phyloP scores from a whole-genome alignment of 2,329 filamentous ascomycete genomes.

The Fusarium foetens region DNA sequence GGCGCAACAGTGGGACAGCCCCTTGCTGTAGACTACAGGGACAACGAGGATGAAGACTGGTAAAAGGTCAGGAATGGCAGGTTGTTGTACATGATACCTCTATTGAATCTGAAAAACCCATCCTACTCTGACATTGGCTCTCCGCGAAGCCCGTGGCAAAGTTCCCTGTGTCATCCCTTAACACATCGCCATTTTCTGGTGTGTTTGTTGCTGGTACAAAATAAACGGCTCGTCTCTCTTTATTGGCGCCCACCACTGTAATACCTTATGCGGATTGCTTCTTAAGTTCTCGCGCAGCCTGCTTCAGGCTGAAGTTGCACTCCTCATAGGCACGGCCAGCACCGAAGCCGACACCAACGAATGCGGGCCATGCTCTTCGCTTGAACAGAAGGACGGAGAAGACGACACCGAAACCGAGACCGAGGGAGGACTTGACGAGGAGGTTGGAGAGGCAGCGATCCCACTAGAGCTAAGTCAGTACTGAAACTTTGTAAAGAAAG shows the following conservation, averaged over 20 bases:
- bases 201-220: slow-evolving; percentile 39
- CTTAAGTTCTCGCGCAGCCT: slow-evolving; percentile 67
- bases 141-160: slow-evolving; percentile 37
- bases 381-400: slow-evolving; percentile 99
- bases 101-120: slow-evolving; percentile 45
- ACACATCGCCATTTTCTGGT: slow-evolving; percentile 41
- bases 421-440: slow-evolving; percentile 95
- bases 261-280: slow-evolving; percentile 56
- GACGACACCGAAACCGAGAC: slow-evolving; percentile 96
- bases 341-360: slow-evolving; percentile 92
- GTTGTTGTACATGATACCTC: slow-evolving; percentile 51
- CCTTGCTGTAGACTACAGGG: slow-evolving; percentile 5
- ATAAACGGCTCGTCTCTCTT: slow-evolving; percentile 22
- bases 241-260: background rate
- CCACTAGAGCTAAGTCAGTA: slow-evolving; percentile 72
- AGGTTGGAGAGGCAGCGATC: slow-evolving; percentile 98
- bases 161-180: slow-evolving; percentile 33
- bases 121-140: slow-evolving; percentile 44
- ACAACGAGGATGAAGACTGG: background rate
- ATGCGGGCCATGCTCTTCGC: slow-evolving; percentile 97
- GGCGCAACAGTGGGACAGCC: slow-evolving; percentile 19
- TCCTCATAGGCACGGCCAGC: slow-evolving; percentile 98
- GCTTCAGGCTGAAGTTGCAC: slow-evolving; percentile 84
- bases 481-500: background rate
- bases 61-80: slow-evolving; percentile 17